Evolutionary conservation across 306 rosid genomes (phyloP).

Genomic region (Biancaea sappan): DNA sequence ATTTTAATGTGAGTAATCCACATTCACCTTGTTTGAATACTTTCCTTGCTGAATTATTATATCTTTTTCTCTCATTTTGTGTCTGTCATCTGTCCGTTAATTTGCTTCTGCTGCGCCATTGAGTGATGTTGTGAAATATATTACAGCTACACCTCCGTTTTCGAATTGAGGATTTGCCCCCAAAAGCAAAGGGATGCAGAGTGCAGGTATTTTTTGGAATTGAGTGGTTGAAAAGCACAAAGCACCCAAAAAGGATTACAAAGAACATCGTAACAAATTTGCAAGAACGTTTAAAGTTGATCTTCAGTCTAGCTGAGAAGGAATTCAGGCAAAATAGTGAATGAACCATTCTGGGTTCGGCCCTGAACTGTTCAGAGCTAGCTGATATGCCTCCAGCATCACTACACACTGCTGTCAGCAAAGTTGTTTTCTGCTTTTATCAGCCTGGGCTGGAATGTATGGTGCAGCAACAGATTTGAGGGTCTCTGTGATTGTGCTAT

Average conservation of each 20-base stretch:
- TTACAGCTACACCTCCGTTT: slow-evolving; percentile 85
- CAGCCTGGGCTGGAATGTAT: slow-evolving; percentile 20
- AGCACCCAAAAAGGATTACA: slow-evolving; percentile 81
- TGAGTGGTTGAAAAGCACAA: slow-evolving; percentile 90
- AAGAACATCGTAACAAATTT: slow-evolving; percentile 71
- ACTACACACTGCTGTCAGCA: not conserved
- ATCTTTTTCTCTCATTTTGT: slow-evolving; percentile 30
- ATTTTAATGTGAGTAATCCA: slow-evolving; percentile 66
- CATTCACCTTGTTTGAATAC: slow-evolving; percentile 21
- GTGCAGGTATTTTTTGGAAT: slow-evolving; percentile 74
- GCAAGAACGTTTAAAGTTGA: slow-evolving; percentile 51
- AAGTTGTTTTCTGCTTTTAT: slow-evolving; percentile 14
- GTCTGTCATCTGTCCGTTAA: slow-evolving; percentile 19
- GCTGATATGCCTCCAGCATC: slow-evolving; percentile 25
- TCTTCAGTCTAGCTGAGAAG: slow-evolving; percentile 67
- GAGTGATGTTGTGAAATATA: slow-evolving; percentile 22
- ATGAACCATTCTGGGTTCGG: slow-evolving; percentile 36
- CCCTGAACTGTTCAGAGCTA: slow-evolving; percentile 15
- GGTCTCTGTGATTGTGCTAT: slow-evolving; percentile 11
- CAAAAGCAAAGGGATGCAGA: slow-evolving; percentile 70
- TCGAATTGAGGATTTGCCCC: slow-evolving; percentile 82
- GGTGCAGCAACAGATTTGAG: slow-evolving; percentile 22
- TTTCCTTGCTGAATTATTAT: slow-evolving; percentile 28
- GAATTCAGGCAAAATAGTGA: slow-evolving; percentile 58
- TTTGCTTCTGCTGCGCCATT: slow-evolving; percentile 32